Evolutionary conservation across 2,329 filamentous ascomycete species (phyloP).

Genomic region (Thelonectria discophora): DNA sequence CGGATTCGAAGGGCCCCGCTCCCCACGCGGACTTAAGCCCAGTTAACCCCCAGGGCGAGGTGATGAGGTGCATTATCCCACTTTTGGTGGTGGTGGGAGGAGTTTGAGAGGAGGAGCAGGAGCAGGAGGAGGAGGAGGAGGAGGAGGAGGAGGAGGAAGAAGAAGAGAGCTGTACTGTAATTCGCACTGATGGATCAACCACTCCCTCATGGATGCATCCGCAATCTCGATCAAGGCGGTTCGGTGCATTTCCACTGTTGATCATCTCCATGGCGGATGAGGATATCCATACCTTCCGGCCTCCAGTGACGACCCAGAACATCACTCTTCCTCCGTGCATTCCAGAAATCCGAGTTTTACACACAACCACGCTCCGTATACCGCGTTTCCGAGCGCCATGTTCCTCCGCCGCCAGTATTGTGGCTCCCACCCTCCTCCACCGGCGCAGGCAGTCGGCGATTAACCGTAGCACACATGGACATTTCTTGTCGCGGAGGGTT

Average conservation of each 20-base stretch:
- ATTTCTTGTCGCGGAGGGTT: slow-evolving; percentile 16
- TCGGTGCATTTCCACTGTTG: background rate
- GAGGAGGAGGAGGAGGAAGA: background rate
- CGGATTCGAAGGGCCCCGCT: slow-evolving; percentile 29
- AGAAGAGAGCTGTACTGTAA: background rate
- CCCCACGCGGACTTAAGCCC: slow-evolving; percentile 35
- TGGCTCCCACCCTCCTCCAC: slow-evolving; percentile 27
- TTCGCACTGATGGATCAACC: no score
- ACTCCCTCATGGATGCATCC: no score
- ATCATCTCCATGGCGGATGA: background rate
- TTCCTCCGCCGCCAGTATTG: slow-evolving; percentile 24
- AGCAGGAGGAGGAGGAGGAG: no score
- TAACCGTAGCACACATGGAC: no score
- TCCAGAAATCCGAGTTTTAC: no score
- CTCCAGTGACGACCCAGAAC: no score
- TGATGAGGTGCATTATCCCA: background rate
- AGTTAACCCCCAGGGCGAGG: slow-evolving; percentile 35
- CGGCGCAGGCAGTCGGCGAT: slow-evolving; percentile 38
- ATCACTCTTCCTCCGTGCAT: no score
- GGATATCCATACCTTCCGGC: background rate
- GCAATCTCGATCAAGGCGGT: no score
- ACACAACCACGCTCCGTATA: no score
- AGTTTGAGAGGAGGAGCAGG: no score
- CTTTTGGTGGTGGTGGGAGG: no score
- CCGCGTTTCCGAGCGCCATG: no score